These are phyloP conservation scores for Talaromyces stipitatus DNA, from an alignment of 495 filamentous ascomycete species.

Conservation along the genomic window DNA sequence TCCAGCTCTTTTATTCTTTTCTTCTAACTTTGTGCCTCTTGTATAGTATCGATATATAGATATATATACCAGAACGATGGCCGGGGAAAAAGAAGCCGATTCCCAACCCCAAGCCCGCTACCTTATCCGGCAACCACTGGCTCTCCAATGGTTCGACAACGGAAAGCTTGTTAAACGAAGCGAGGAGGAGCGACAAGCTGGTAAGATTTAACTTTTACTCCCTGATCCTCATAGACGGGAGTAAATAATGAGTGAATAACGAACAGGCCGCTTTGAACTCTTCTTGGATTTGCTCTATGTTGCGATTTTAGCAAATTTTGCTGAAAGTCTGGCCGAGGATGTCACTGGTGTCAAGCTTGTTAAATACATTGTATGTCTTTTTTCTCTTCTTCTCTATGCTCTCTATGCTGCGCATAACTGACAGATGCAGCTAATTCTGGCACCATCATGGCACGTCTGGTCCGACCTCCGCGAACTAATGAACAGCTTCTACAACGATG, in stretches of 20 bases:
- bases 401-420: background rate
- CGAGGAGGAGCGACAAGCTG: conserved; percentile 30
- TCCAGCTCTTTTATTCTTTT: background rate
- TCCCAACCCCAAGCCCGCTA: conserved; percentile 17
- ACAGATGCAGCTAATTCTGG: conserved; percentile 25
- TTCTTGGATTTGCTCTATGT: conserved; percentile 44
- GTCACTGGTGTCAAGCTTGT: conserved; percentile 37
- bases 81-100: conserved; percentile 3
- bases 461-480: conserved; percentile 38
- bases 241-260: background rate
- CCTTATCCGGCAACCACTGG: conserved; percentile 28
- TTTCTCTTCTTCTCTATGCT: background rate
- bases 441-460: conserved; percentile 43
- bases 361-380: conserved; percentile 29
- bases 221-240: background rate
- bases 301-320: conserved; percentile 36
- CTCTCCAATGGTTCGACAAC: conserved; percentile 34
- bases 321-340: conserved; percentile 35
- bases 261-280: conserved; percentile 35
- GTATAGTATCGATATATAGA: background rate
- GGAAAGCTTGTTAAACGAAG: conserved; percentile 24
- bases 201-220: conserved; percentile 7
- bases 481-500: conserved; percentile 44
- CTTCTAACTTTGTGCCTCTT: background rate
- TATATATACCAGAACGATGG: conserved; percentile 2